Evolutionary conservation across 1,284 basidiomycete species (phyloP).

Genomic region (Trichosporon coremiiforme): DNA sequence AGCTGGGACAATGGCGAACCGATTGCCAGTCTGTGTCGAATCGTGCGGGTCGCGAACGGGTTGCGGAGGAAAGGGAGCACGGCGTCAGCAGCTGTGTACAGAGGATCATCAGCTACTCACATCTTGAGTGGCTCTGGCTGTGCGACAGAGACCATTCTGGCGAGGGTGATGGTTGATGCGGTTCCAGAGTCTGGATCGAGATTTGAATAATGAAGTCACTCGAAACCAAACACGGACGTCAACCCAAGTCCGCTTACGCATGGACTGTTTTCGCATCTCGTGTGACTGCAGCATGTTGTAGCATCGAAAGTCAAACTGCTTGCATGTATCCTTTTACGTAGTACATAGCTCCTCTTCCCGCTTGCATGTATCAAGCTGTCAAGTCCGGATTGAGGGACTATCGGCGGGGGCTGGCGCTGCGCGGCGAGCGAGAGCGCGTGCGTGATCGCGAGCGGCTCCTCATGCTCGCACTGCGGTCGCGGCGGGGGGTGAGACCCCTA

Average conservation of each 20-base stretch:
- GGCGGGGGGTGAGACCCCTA: conserved; percentile 17
- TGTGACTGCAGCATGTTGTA: background rate
- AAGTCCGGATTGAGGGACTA: background rate
- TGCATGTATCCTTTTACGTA: background rate
- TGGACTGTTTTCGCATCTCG: background rate
- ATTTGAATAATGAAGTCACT: background rate
- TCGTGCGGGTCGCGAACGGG: background rate
- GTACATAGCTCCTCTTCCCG: background rate
- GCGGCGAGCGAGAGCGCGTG: conserved; percentile 13
- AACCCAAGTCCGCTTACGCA: background rate
- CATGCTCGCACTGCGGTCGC: conserved; percentile 26
- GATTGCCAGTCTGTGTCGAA: conserved; percentile 69
- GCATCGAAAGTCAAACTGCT: background rate
- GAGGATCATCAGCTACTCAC: conserved; percentile 18
- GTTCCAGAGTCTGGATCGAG: background rate
- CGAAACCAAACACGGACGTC: conserved; percentile 18
- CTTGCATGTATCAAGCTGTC: background rate
- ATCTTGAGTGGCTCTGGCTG: conserved; percentile 27
- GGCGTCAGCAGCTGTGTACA: background rate
- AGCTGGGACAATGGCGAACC: conserved; percentile 82
- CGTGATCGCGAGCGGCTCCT: conserved; percentile 20
- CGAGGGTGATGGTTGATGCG: background rate
- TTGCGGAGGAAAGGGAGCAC: conserved; percentile 20
- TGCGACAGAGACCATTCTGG: conserved; percentile 18
- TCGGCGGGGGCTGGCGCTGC: conserved; percentile 25